Evolutionary conservation across 2,329 filamentous ascomycete genomes (phyloP), one percentile per base, ranked within the genome.

Genomic region (Alternaria sp.): DNA sequence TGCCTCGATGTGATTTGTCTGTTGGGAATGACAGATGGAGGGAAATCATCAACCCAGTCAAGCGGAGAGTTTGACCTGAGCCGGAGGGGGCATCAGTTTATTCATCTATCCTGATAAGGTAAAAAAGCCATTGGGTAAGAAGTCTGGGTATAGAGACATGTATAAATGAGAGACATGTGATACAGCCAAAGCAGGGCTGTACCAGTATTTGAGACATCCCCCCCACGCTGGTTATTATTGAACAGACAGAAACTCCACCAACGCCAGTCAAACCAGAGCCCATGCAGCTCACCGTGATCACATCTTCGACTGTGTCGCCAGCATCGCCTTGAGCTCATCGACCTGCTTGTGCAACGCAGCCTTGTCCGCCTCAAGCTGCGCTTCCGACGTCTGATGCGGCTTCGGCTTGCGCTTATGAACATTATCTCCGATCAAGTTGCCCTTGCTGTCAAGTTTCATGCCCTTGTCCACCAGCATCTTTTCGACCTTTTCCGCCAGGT

Each of bases 401-500:
- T 62, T 58, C 0, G 59, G 55, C 57, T 67, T 67, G 1, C 12
- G 15, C 17, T 26, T 12, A 23, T 65, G 59, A 19, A 54, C 9
- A 21, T 67, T 67, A 13, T 30, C 32, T 6, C 49, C 59, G 8
- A 58, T 17, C 19, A 75, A 17, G n/a, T 71, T 50, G 19, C 66
- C 67, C 0, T 68, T 61, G 45, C 51, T 32, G 53, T 72, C 70
- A 3, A 74, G 15, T 51, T 46, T 26, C 74, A 76, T 63, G 11
- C 75, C 76, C 67, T 77, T 72, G 23, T 66, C 17, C 36, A 53
- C 32, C 25, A 84, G 57, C 68, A 70, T 81, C 19, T 68, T 66
- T 59, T 73, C 59, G 9, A 86, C 70, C 5, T 67, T 57, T 19
- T 74, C 70, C n/a, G 69, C 69, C 54, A 89, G 68, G 6, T 25